These are phyloP conservation scores for Alternaria hordeiaustralica DNA, from an alignment of 2,329 filamentous ascomycete genomes.

Conservation along the genomic window DNA sequence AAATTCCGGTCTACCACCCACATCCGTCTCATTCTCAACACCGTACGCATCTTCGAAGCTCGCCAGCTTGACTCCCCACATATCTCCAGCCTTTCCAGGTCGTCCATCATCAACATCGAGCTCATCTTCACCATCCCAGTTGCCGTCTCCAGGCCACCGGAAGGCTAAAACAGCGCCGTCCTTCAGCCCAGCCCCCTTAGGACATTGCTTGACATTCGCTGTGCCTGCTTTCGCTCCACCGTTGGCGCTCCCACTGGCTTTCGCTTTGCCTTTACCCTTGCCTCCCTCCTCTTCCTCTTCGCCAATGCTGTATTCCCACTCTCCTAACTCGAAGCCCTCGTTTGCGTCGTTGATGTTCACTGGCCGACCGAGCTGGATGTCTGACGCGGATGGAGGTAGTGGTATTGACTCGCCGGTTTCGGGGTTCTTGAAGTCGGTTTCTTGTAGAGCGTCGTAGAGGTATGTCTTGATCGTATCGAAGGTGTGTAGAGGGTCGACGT, in stretches of 20 bases:
- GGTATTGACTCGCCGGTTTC: slow-evolving; percentile 42
- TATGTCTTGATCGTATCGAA: slow-evolving; percentile 50
- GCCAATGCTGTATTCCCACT: slow-evolving; percentile 37
- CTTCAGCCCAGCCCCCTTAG: slow-evolving; percentile 45
- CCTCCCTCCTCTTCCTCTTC: slow-evolving; percentile 37
- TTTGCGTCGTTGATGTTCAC: slow-evolving; percentile 49
- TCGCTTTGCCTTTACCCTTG: slow-evolving; percentile 52
- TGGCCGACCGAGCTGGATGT: slow-evolving; percentile 52
- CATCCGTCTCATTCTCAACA: slow-evolving; percentile 39
- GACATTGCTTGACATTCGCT: slow-evolving; percentile 32
- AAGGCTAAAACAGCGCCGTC: slow-evolving; percentile 48
- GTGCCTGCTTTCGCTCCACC: slow-evolving; percentile 1
- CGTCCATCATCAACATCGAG: slow-evolving; percentile 10
- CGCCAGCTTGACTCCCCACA: slow-evolving; percentile 47
- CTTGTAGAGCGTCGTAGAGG: slow-evolving; percentile 51
- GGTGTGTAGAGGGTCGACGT: slow-evolving; percentile 52
- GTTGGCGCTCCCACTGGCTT: slow-evolving; percentile 26
- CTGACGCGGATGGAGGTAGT: slow-evolving; percentile 48
- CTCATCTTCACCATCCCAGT: slow-evolving; percentile 26
- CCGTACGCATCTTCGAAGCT: slow-evolving; percentile 48
- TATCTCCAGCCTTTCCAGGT: slow-evolving; percentile 13
- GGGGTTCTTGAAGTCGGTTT: slow-evolving; percentile 44
- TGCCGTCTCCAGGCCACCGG: slow-evolving; percentile 40
- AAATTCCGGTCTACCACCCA: slow-evolving; percentile 38
- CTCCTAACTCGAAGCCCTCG: slow-evolving; percentile 49